phyloP scores from a whole-genome alignment of 2,329 filamentous ascomycete genomes.

The Neonectria faginata region DNA sequence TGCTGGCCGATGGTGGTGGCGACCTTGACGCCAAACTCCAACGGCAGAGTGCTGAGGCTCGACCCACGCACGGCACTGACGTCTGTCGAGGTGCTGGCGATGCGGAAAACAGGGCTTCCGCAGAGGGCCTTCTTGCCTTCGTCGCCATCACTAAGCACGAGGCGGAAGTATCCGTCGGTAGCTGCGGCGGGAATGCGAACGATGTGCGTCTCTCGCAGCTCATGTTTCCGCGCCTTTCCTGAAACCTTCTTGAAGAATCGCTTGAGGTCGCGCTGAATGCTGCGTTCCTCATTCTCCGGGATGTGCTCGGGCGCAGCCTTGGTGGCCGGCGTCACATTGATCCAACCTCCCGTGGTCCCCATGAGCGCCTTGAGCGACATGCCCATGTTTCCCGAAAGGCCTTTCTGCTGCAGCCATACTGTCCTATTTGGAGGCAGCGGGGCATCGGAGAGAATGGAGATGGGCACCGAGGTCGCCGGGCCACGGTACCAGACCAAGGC shows the following conservation, averaged over 20 bases:
- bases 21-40: slow-evolving; percentile 73
- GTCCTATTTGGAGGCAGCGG: slow-evolving; percentile 68
- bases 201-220: slow-evolving; percentile 71
- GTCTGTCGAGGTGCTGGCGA: slow-evolving; percentile 74
- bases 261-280: slow-evolving; percentile 74
- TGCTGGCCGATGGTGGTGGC: slow-evolving; percentile 62
- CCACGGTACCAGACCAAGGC: slow-evolving; percentile 75
- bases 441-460: slow-evolving; percentile 72
- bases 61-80: slow-evolving; percentile 72
- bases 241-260: slow-evolving; percentile 70
- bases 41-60: slow-evolving; percentile 71
- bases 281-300: slow-evolving; percentile 68
- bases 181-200: slow-evolving; percentile 73
- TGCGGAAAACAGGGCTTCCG: slow-evolving; percentile 74
- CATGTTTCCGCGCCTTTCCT: slow-evolving; percentile 59
- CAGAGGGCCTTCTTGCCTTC: slow-evolving; percentile 67
- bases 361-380: slow-evolving; percentile 74
- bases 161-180: slow-evolving; percentile 75
- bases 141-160: slow-evolving; percentile 68
- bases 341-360: slow-evolving; percentile 69
- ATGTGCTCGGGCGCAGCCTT: slow-evolving; percentile 62
- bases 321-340: slow-evolving; percentile 73
- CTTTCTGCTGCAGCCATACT: slow-evolving; percentile 76
- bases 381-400: slow-evolving; percentile 75
- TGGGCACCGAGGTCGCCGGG: slow-evolving; percentile 69